phyloP scores from a whole-genome alignment of 768 basidiomycete species.

The Hygrophorus pudorinus region DNA sequence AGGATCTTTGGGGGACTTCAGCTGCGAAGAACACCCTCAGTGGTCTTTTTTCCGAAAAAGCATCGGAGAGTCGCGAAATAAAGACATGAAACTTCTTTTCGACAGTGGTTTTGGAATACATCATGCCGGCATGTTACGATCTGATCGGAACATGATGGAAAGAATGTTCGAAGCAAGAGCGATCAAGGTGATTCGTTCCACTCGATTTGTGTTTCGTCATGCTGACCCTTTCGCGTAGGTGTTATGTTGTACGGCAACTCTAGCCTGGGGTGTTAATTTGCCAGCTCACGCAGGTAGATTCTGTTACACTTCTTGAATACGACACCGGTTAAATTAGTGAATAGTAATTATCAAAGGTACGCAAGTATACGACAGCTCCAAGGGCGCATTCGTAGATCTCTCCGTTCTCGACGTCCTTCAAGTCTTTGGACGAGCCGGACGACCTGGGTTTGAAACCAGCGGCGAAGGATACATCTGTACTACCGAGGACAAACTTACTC shows the following conservation, averaged over 20 bases:
- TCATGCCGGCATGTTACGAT: slow-evolving; percentile 95
- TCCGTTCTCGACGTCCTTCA: slow-evolving; percentile 94
- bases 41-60: slow-evolving; percentile 68
- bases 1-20: slow-evolving; percentile 68
- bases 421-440: slow-evolving; percentile 94
- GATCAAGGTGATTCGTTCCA: slow-evolving; percentile 62
- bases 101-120: slow-evolving; percentile 93
- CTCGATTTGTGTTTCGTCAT: neutral
- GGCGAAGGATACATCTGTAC: slow-evolving; percentile 98
- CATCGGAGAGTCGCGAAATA: slow-evolving; percentile 77
- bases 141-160: slow-evolving; percentile 93
- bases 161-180: slow-evolving; percentile 82
- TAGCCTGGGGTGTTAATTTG: slow-evolving; percentile 99
- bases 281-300: slow-evolving; percentile 86
- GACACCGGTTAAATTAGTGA: slow-evolving; percentile 3
- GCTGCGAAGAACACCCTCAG: slow-evolving; percentile 71
- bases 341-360: slow-evolving; percentile 95
- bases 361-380: slow-evolving; percentile 86
- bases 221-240: slow-evolving; percentile 48
- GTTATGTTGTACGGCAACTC: slow-evolving; percentile 92
- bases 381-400: slow-evolving; percentile 85
- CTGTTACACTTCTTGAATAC: neutral
- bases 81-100: slow-evolving; percentile 94
- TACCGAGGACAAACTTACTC: slow-evolving; percentile 82
- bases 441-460: slow-evolving; percentile 78